Evolutionary conservation across 352 stramenopile species (phyloP).

Genomic region (Phytophthora fragariaefolia): DNA sequence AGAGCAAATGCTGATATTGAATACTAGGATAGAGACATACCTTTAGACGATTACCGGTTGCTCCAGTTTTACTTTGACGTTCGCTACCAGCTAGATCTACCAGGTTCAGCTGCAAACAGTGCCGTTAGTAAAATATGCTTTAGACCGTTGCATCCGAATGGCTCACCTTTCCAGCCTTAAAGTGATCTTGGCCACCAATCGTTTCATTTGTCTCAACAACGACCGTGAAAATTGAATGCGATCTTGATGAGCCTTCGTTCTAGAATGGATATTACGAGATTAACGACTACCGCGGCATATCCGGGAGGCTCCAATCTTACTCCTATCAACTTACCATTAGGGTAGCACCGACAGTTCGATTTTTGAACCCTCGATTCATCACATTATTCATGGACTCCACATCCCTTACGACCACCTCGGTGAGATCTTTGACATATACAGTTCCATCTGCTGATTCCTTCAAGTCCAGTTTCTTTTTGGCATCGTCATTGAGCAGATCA

Average conservation of each 20-base stretch:
- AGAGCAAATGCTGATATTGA: not conserved
- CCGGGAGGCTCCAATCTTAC: not conserved
- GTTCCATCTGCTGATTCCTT: slow-evolving; percentile 83
- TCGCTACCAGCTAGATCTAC: slow-evolving; percentile 86
- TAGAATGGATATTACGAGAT: no score
- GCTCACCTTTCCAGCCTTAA: slow-evolving; percentile 88
- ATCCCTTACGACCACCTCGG: slow-evolving; percentile 77
- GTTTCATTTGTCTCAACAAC: slow-evolving; percentile 86
- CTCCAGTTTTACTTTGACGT: slow-evolving; percentile 85
- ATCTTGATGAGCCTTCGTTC: slow-evolving; percentile 86
- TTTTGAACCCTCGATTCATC: slow-evolving; percentile 87
- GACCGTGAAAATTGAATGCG: slow-evolving; percentile 89
- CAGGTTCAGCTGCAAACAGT: slow-evolving; percentile 84
- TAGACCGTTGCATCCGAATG: no score
- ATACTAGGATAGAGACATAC: slow-evolving; percentile 13
- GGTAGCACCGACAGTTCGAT: slow-evolving; percentile 78
- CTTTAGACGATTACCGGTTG: slow-evolving; percentile 81
- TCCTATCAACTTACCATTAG: slow-evolving; percentile 62
- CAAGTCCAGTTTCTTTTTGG: slow-evolving; percentile 84
- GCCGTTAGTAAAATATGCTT: no score
- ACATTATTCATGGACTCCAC: slow-evolving; percentile 84
- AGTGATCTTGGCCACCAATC: slow-evolving; percentile 71
- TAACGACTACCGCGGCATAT: no score
- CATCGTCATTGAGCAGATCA: slow-evolving; percentile 86
- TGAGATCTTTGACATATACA: slow-evolving; percentile 93